Base-by-base conservation (phyloP, 139 green algal species). In the Monoraphidium neglectum region DNA sequence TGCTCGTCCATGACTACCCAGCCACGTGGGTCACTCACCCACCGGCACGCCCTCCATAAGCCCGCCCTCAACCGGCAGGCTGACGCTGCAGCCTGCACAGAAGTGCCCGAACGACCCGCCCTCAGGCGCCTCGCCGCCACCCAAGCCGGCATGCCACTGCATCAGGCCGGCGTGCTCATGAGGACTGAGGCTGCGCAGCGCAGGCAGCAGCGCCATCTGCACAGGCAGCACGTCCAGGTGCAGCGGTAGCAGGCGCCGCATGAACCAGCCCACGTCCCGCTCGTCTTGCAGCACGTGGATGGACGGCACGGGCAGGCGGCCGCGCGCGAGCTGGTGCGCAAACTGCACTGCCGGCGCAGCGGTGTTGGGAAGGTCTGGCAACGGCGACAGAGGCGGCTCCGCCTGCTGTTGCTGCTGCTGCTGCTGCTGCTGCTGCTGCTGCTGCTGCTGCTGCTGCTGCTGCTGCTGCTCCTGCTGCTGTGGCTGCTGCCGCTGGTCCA, bases 151-250 rank as follows among this genome's bases (percentile, higher is more conserved):
- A 26, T 77, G 72, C 72, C 72, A 77, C 24, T 77, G 57, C 4
- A 70, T 8, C 59, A 77, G 60, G 18, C 61, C 68, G 18, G 59
- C 72, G 32, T 77, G 72, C 72, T 77, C 38, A 33, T 40, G 30
- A 38, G 72, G 72, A 0, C 38, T 28, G 5, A 77, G 32, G 18
- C 70, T 59, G 1, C 43, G 51, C 60, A 77, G 46, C 26, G 68
- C 57, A 4, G 72, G 72, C 72, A 77, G 43, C 72, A 77, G 60
- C 60, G 68, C 57, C 60, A 77, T 30, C 60, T 70, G 59, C 60
- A 77, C 40, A 1, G 59, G 59, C 10, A 70, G 30, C 1, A 60
- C 57, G 57, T 77, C 72, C 1, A 56, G 40, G 30, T 77, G 72
- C 38, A 77, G 60, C 2, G 72, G 72, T 4, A 70, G 38, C 0